phyloP scores from a whole-genome alignment of 108 stramenopile species.

The Cylindrotheca closterium region DNA sequence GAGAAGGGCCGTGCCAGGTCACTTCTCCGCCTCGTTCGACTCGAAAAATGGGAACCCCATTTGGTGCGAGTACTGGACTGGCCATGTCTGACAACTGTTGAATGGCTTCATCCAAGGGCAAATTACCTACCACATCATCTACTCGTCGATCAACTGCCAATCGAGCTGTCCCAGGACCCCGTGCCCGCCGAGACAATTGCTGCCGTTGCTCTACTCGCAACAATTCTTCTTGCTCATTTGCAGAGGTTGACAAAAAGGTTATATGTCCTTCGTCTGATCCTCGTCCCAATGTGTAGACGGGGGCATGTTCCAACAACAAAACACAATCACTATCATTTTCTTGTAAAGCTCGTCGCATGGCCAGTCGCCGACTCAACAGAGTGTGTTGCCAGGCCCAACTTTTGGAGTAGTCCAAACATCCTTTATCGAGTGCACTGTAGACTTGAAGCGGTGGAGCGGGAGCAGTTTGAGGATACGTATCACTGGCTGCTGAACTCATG shows the following conservation, averaged over 20 bases:
- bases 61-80: slow-evolving; percentile 69
- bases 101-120: slow-evolving; percentile 16
- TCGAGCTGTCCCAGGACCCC: slow-evolving; percentile 52
- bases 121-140: not conserved
- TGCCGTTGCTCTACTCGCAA: not conserved
- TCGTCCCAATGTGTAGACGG: slow-evolving; percentile 97
- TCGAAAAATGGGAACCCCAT: slow-evolving; percentile 76
- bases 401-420: slow-evolving; percentile 46
- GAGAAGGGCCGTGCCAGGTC: slow-evolving; percentile 97
- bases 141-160: slow-evolving; percentile 37
- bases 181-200: slow-evolving; percentile 33
- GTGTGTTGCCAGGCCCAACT: slow-evolving; percentile 81
- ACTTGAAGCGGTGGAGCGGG: slow-evolving; percentile 7
- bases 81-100: slow-evolving; percentile 27
- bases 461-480: not conserved
- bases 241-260: slow-evolving; percentile 47
- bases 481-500: not conserved
- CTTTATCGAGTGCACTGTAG: slow-evolving; percentile 15
- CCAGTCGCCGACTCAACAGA: slow-evolving; percentile 52
- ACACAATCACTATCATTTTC: slow-evolving; percentile 52
- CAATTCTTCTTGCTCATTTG: not conserved
- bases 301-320: slow-evolving; percentile 91
- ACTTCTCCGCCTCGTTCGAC: slow-evolving; percentile 98
- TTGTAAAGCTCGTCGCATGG: slow-evolving; percentile 9
- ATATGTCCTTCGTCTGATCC: slow-evolving; percentile 82